These are phyloP conservation scores for Marasmius sp. DNA, from an alignment of 1,284 basidiomycete genomes.

Conservation along the genomic window DNA sequence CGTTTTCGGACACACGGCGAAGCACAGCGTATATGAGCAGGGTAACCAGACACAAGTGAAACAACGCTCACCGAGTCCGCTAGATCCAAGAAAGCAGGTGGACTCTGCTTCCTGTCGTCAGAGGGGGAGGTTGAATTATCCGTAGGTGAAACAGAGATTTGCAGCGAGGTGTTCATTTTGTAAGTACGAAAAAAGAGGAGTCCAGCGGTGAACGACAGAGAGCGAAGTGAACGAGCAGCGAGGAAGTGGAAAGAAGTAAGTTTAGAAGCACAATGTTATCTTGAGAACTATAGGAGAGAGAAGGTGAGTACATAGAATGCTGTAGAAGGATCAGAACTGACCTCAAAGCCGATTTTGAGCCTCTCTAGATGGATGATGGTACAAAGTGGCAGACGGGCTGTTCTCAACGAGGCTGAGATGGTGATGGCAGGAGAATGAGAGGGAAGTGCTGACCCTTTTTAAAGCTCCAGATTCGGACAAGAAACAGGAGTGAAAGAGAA, in stretches of 20 bases:
- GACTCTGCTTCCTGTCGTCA: slow-evolving; percentile 77
- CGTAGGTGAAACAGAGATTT: slow-evolving; percentile 67
- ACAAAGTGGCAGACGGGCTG: slow-evolving; percentile 58
- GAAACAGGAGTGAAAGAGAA: slow-evolving; percentile 39
- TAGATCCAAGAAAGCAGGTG: slow-evolving; percentile 86
- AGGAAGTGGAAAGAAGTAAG: slow-evolving; percentile 47
- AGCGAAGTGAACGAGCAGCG: slow-evolving; percentile 52
- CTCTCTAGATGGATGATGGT: slow-evolving; percentile 71
- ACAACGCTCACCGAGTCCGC: slow-evolving; percentile 76
- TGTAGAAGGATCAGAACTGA: slow-evolving; percentile 30
- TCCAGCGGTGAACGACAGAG: slow-evolving; percentile 57
- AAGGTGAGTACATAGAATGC: slow-evolving; percentile 15
- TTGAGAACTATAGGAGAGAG: slow-evolving; percentile 26
- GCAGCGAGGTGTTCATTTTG: slow-evolving; percentile 68
- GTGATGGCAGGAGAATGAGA: slow-evolving; percentile 18
- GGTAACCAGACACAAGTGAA: slow-evolving; percentile 18
- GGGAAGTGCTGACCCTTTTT: slow-evolving; percentile 42
- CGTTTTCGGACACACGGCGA: slow-evolving; percentile 12
- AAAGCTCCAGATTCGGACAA: slow-evolving; percentile 42
- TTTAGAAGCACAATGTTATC: slow-evolving; percentile 70
- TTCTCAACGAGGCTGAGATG: slow-evolving; percentile 21
- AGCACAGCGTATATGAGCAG: slow-evolving; percentile 2
- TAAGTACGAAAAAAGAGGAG: slow-evolving; percentile 43
- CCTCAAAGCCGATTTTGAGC: slow-evolving; percentile 74
- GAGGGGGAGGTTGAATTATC: slow-evolving; percentile 59